Conservation (phyloP, 1,139 yeast genomes). For the Meyerozyma elateridarum region DNA sequence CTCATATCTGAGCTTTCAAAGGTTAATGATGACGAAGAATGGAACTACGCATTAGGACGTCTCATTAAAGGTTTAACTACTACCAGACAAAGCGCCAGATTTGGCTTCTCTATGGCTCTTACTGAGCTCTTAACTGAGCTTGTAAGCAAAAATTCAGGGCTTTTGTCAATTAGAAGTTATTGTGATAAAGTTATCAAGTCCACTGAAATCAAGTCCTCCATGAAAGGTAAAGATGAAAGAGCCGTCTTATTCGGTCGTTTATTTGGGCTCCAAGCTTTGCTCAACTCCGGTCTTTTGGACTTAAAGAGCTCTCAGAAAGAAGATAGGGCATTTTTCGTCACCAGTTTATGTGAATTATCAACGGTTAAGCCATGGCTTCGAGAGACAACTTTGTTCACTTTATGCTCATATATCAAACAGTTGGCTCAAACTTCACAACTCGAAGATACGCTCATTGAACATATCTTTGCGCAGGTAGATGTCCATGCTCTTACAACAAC, state of each 20-base stretch:
- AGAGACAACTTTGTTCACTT: conserved; percentile 72
- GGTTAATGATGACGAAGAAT: conserved; percentile 50
- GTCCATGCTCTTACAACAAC: conserved; percentile 56
- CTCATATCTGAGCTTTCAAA: conserved; percentile 55
- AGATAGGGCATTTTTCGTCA: conserved; percentile 36
- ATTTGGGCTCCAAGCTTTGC: conserved; percentile 76
- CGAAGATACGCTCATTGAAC: conserved; percentile 22
- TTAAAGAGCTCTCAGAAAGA: conserved; percentile 19
- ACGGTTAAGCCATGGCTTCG: conserved; percentile 76
- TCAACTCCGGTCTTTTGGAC: conserved; percentile 44
- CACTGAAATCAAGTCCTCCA: conserved; percentile 43
- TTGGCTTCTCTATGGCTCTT: conserved; percentile 86
- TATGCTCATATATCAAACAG: conserved; percentile 45
- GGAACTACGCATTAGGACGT: conserved; percentile 78
- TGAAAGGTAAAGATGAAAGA: conserved; percentile 79
- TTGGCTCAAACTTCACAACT: conserved; percentile 15
- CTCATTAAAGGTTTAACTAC: conserved; percentile 78
- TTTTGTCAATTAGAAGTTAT: conserved; percentile 28
- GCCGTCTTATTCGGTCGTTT: conserved; percentile 76
- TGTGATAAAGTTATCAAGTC: conserved; percentile 40
- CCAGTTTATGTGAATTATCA: conserved; percentile 54
- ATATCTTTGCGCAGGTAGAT: conserved; percentile 41
- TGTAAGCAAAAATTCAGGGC: conserved; percentile 17
- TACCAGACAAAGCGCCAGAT: conserved; percentile 75
- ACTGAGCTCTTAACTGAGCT: conserved; percentile 64